phyloP scores from a whole-genome alignment of 345 rosid species.

The Cochlearia excelsa region DNA sequence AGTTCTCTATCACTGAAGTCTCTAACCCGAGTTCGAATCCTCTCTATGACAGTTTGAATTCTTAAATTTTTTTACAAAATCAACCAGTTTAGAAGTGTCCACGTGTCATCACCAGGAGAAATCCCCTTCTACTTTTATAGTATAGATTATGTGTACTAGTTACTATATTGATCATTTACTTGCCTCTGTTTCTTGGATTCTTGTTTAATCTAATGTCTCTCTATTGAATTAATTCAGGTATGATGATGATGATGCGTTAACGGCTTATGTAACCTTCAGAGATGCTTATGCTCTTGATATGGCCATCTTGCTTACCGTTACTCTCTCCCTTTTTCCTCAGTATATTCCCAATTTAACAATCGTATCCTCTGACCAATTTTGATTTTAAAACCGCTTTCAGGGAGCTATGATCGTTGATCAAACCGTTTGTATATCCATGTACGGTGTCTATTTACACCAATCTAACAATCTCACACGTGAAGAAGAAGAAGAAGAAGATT shows the following conservation, averaged over 20 bases:
- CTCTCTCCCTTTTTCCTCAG: constrained; percentile 16
- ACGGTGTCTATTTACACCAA: constrained; percentile 57
- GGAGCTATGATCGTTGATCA: constrained; percentile 83
- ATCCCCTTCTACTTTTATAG: no score
- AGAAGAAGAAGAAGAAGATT: constrained; percentile 44
- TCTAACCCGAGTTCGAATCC: no score
- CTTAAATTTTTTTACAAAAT: no score
- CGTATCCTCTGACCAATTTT: not conserved
- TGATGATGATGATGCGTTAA: constrained; percentile 51
- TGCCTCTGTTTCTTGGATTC: constrained; percentile 4
- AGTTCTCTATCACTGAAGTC: no score
- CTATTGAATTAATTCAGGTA: constrained; percentile 41
- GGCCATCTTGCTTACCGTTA: constrained; percentile 83
- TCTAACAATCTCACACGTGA: constrained; percentile 44
- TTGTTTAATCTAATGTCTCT: constrained; percentile 7
- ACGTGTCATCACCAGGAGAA: no score
- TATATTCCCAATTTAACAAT: not conserved
- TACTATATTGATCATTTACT: not conserved
- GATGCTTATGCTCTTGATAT: constrained; percentile 75
- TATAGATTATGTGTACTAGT: no score
- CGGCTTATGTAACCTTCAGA: constrained; percentile 79
- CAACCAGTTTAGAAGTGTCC: no score
- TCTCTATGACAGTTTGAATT: no score
- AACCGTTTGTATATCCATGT: constrained; percentile 56
- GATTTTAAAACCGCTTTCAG: constrained; percentile 42